These are phyloP conservation scores for Psilocybe mexicana DNA, from an alignment of 1,284 basidiomycete species.

Conservation along the genomic window DNA sequence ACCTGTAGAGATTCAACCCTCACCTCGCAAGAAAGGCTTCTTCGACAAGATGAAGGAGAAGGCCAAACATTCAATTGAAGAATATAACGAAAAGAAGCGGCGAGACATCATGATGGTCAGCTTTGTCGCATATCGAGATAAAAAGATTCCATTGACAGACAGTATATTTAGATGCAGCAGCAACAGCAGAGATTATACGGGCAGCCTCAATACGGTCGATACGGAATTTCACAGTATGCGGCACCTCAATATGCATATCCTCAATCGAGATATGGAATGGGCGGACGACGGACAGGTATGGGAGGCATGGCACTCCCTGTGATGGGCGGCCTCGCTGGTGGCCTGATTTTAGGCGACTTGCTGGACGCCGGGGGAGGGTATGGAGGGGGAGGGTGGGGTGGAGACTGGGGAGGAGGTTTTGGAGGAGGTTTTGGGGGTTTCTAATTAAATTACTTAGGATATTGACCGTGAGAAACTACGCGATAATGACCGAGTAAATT, in stretches of 20 bases:
- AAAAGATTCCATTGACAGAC: neutral
- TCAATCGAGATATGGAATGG: slow-evolving; percentile 14
- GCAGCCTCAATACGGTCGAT: slow-evolving; percentile 13
- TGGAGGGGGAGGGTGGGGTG: slow-evolving; percentile 18
- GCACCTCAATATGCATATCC: slow-evolving; percentile 20
- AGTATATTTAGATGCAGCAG: slow-evolving; percentile 10
- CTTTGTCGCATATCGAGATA: slow-evolving; percentile 11
- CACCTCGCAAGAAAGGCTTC: slow-evolving; percentile 48
- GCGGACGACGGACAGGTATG: slow-evolving; percentile 19
- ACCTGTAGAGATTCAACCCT: slow-evolving; percentile 8
- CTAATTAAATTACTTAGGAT: neutral
- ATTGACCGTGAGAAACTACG: slow-evolving; percentile 13
- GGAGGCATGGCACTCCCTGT: slow-evolving; percentile 48
- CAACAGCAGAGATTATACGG: slow-evolving; percentile 17
- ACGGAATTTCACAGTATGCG: slow-evolving; percentile 18
- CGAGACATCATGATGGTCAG: slow-evolving; percentile 35
- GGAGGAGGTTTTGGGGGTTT: slow-evolving; percentile 11
- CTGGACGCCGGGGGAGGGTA: slow-evolving; percentile 29
- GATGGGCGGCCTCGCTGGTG: slow-evolving; percentile 61
- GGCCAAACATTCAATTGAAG: slow-evolving; percentile 62
- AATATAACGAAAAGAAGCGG: slow-evolving; percentile 51
- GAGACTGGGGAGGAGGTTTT: slow-evolving; percentile 8
- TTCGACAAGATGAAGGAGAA: slow-evolving; percentile 64
- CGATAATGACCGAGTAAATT: neutral
- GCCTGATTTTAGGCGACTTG: slow-evolving; percentile 55